Evolutionary conservation across 2,329 filamentous ascomycete genomes (phyloP), one percentile per base, ranked within the genome.

Genomic region (Sclerotinia minor): DNA sequence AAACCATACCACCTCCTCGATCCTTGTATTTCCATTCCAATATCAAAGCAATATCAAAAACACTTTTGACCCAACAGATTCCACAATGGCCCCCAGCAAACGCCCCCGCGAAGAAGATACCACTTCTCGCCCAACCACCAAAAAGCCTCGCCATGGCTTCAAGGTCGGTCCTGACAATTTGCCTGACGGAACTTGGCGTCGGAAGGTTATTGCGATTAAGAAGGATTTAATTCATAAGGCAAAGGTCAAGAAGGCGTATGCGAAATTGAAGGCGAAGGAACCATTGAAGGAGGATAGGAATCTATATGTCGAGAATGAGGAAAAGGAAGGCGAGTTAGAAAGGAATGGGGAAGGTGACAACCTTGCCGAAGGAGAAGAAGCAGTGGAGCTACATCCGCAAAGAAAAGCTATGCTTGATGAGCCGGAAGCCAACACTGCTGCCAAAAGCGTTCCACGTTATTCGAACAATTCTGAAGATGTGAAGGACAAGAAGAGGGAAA

Each of bases 131-230:
- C 72, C 79, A 52, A 80, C 78, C 9, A 76, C 79, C 21, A 87
- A 86, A 76, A 87, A 85, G 76, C 79, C 80, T 68, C 82, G 81
- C 72, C 89, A 91, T 73, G 92, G 92, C 63, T 97, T 98, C 81
- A 86, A 86, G 52, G 90, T 97, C 67, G 94, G 94, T 0, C 94
- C 94, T 41, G 90, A 90, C 49, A 96, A 97, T 78, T 83, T 98
- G 35, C 94, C 94, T 52, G 94, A 97, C 78, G 94, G 94, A 67
- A 89, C 90, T 29, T 92, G 95, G 85, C 87, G 87, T 75, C 89
- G 94, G 74, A 97, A 97, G 82, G 92, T 91, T 68, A 88, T 92
- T 79, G 94, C 94, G 79, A 95, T 97, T 76, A 98, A 98, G 80
- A 85, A 90, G 72, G 87, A 91, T 72, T 82, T 97, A 67, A 97